Percentiles rank a stretch among this genome's conserved stretches.
These are phyloP conservation scores for Tylopilus sp. DNA, from an alignment of 768 basidiomycete genomes.

Conservation along the genomic window DNA sequence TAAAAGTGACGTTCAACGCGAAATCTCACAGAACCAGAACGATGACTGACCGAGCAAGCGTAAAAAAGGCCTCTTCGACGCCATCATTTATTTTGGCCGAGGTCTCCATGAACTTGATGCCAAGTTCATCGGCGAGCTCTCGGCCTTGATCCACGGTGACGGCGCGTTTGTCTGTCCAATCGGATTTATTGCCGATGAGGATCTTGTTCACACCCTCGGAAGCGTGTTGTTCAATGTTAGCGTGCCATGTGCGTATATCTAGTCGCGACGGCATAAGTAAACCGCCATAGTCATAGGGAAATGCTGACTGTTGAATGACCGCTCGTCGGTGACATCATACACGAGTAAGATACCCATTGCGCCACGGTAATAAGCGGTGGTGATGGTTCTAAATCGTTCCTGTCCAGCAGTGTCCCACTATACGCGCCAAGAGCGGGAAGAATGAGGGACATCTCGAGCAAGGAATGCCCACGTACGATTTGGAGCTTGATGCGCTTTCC, in stretches of 20 bases:
- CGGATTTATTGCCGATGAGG: conserved; percentile 97
- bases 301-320: conserved; percentile 89
- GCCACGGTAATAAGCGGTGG: conserved; percentile 98
- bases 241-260: conserved; percentile 99
- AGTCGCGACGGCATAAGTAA: conserved; percentile 1
- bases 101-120: conserved; percentile 97
- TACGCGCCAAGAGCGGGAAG: not conserved
- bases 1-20: not conserved
- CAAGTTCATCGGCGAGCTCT: conserved; percentile 88
- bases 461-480: conserved; percentile 60
- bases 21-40: not conserved
- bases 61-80: conserved; percentile 98
- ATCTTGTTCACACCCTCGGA: conserved; percentile 99
- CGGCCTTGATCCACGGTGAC: conserved; percentile 91
- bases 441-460: not conserved
- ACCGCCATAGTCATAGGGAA: conserved; percentile 12
- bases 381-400: conserved; percentile 98
- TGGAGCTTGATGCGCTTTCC: conserved; percentile 99
- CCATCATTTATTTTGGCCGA: conserved; percentile 96
- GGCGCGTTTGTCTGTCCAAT: conserved; percentile 94
- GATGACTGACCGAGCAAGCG: conserved; percentile 77
- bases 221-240: conserved; percentile 97
- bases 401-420: conserved; percentile 99
- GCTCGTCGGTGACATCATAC: conserved; percentile 96
- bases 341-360: conserved; percentile 98